Base-by-base conservation (phyloP, 179 eudicot species). In the Carnegiea gigantea region DNA sequence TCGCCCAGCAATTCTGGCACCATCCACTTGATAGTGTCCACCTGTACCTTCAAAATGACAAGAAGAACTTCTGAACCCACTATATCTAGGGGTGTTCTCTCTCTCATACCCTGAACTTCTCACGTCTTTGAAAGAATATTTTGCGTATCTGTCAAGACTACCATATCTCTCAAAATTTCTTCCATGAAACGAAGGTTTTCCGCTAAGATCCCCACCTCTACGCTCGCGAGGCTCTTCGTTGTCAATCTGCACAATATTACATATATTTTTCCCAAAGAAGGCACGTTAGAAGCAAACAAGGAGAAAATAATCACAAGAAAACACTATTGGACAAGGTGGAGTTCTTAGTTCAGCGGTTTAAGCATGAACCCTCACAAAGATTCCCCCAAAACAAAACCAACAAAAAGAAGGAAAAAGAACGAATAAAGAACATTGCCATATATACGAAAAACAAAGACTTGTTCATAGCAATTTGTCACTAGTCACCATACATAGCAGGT, bases 1-100 rank as follows among this genome's bases (percentile, higher is more conserved):
- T 30, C 86, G 84, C 79, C 89, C 85, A 70, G 84, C 79, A 26
- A 86, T 86, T 60, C 88, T 84, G 67, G 70, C 44, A 51, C 84
- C 86, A 82, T 89, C 92, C 75, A 89, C 92, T 78, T 86, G 88
- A 80, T 81, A 84, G 43, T 88, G 81, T 76, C 89, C 85, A 74
- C 84, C 90, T 23, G 84, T 89, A 76, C 82, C 86, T 78, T 89
- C 90, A 83, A 86, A 85, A 77, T 85, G 81, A 78, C 87, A 76
- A 30, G 89, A 70, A 26, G 80, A 86, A 23, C 74, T 81, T 83
- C 86, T 85, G 18, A 9, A 68, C 68, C 82, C 79, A 17, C 78
- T 76, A 67, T 84, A 71, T 73, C 86, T 89, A 12, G 62, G 75
- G 73, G 57, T 78, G 76, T 73, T 80, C 20, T 82, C 88, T 70